These are phyloP conservation scores for Trichosporon sp. DNA, from an alignment of 1,284 basidiomycete species.

Conservation along the genomic window DNA sequence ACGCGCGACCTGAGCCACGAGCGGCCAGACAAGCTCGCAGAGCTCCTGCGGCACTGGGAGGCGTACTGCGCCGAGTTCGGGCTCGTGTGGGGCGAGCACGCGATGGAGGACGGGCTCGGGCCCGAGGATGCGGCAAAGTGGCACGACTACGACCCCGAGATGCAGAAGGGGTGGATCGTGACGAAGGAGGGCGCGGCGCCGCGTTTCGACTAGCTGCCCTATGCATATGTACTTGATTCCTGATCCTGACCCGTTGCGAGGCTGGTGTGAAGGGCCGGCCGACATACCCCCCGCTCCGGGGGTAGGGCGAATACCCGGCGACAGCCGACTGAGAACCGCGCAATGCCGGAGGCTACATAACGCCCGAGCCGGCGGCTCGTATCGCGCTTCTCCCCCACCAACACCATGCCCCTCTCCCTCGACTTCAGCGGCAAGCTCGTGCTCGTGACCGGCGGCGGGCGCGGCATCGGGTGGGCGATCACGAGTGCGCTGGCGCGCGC, in stretches of 20 bases:
- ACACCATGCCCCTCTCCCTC: slow-evolving; percentile 19
- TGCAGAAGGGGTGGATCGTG: slow-evolving; percentile 2
- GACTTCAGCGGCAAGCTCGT: slow-evolving; percentile 35
- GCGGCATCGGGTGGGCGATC: slow-evolving; percentile 34
- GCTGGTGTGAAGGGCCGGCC: background rate
- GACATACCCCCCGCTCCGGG: background rate
- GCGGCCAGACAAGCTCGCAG: slow-evolving; percentile 19
- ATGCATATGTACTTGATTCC: background rate
- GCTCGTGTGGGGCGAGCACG: slow-evolving; percentile 13
- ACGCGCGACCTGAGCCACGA: slow-evolving; percentile 22
- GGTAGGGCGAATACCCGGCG: background rate
- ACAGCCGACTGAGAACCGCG: background rate
- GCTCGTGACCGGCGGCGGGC: slow-evolving; percentile 34
- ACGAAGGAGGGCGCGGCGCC: background rate
- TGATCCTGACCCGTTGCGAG: background rate
- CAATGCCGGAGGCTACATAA: background rate
- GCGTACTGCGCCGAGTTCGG: slow-evolving; percentile 17
- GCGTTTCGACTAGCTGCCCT: background rate
- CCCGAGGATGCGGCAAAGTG: background rate
- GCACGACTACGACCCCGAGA: slow-evolving; percentile 11
- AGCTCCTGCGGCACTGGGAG: slow-evolving; percentile 24
- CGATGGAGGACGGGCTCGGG: slow-evolving; percentile 7
- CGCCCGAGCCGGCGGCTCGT: background rate
- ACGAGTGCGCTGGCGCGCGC: slow-evolving; percentile 32
- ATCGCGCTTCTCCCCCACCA: background rate